These are phyloP conservation scores for Pseudogymnoascus sp. DNA, from an alignment of 2,329 filamentous ascomycete genomes.

Conservation along the genomic window DNA sequence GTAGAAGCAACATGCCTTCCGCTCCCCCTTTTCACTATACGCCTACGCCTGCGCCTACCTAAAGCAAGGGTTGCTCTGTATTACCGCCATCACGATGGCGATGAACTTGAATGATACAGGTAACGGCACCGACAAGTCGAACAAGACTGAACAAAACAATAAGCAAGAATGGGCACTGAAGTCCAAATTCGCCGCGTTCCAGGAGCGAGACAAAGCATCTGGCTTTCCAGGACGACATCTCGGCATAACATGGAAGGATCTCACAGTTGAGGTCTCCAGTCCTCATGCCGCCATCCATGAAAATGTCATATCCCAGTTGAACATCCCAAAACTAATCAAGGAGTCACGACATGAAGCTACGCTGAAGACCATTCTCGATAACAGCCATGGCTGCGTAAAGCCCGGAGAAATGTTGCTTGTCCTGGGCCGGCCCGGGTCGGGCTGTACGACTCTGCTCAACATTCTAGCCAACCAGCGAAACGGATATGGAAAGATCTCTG, in stretches of 20 bases:
- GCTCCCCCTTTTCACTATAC: not conserved
- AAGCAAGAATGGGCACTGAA: not conserved
- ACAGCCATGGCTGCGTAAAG: constrained; percentile 61
- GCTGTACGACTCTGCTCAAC: constrained; percentile 66
- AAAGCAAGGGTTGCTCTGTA: not conserved
- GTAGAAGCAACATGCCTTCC: not conserved
- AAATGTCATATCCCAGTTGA: constrained; percentile 54
- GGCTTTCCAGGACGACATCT: constrained; percentile 36
- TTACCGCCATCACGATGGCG: not conserved
- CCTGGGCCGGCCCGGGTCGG: constrained; percentile 60
- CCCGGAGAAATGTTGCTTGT: constrained; percentile 69
- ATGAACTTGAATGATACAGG: not conserved
- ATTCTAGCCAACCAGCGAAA: constrained; percentile 57
- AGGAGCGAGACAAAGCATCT: not conserved
- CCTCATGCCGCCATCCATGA: constrained; percentile 60
- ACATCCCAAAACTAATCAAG: constrained; percentile 45
- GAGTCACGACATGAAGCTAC: constrained; percentile 51
- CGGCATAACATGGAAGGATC: constrained; percentile 58
- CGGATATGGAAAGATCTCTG: constrained; percentile 52
- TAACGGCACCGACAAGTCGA: not conserved
- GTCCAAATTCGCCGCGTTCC: not conserved
- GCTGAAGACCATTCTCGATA: constrained; percentile 57
- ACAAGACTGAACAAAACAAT: not conserved
- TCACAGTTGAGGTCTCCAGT: constrained; percentile 56
- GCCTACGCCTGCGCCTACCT: not conserved